Evolutionary conservation across 148 eudicot genomes (phyloP).

Genomic region (Diospyros kaki): DNA sequence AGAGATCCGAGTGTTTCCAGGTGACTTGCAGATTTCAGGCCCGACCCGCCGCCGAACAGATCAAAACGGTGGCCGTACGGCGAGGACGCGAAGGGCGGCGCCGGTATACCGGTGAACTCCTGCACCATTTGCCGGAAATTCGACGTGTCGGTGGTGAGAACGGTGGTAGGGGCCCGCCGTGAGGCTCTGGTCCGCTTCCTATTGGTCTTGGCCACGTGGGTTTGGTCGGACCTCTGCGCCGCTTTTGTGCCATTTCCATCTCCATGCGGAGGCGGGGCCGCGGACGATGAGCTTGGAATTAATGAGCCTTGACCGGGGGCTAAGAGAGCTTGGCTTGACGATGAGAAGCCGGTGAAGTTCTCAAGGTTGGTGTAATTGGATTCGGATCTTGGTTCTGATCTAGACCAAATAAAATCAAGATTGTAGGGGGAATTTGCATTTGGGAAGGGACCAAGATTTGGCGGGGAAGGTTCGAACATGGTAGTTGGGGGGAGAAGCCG

Average conservation of each 20-base stretch:
- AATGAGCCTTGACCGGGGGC: slow-evolving; percentile 2
- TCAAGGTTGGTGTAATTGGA: slow-evolving; percentile 8
- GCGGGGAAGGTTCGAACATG: slow-evolving; percentile 17
- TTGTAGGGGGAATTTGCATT: slow-evolving; percentile 5
- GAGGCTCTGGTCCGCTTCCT: slow-evolving; percentile 53
- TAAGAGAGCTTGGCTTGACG: slow-evolving; percentile 1
- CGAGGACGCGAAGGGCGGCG: slow-evolving; percentile 38
- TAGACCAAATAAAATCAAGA: slow-evolving; percentile 25
- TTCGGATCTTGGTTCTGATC: slow-evolving; percentile 21
- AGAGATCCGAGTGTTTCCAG: slow-evolving; percentile 18
- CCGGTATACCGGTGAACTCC: slow-evolving; percentile 59
- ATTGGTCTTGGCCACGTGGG: slow-evolving; percentile 2
- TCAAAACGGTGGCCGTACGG: slow-evolving; percentile 34
- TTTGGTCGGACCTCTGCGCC: neutral
- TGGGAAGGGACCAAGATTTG: slow-evolving; percentile 13
- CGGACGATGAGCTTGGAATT: neutral
- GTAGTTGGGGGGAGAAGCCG: slow-evolving; percentile 5
- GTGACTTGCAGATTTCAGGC: slow-evolving; percentile 12
- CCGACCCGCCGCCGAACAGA: slow-evolving; percentile 23
- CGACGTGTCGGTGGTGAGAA: slow-evolving; percentile 53
- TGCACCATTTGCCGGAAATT: slow-evolving; percentile 69
- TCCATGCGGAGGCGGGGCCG: neutral
- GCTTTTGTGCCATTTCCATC: neutral
- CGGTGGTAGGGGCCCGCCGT: slow-evolving; percentile 60
- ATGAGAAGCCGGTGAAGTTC: neutral